Evolutionary conservation across 2,329 filamentous ascomycete species (phyloP).

Genomic region (Aspergillus texensis): DNA sequence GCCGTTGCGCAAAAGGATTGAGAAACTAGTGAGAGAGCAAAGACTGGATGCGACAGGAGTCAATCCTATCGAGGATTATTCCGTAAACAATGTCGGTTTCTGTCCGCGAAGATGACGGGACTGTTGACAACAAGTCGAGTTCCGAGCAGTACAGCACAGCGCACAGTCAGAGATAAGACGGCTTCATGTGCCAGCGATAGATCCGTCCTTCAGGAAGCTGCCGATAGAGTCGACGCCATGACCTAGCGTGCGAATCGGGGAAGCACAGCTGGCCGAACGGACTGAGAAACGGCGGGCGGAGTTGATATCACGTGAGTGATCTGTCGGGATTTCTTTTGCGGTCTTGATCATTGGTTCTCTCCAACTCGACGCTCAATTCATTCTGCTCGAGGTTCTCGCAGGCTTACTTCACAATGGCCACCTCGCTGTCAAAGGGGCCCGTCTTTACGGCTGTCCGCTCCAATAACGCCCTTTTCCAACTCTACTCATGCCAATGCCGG

Average conservation of each 20-base stretch:
- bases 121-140: not conserved
- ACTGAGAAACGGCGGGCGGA: not conserved
- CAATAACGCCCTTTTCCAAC: constrained; percentile 18
- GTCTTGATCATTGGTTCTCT: not conserved
- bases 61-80: not conserved
- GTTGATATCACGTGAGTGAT: constrained; percentile 13
- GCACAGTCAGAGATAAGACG: not conserved
- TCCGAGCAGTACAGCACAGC: not conserved
- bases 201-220: not conserved
- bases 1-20: constrained; percentile 31
- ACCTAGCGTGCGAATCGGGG: not conserved
- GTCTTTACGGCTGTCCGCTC: constrained; percentile 23
- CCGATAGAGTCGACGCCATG: constrained; percentile 1
- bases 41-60: not conserved
- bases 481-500: constrained; percentile 32
- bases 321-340: constrained; percentile 12
- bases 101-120: not conserved
- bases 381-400: not conserved
- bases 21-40: not conserved
- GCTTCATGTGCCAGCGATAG: not conserved
- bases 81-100: not conserved
- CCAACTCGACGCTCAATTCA: not conserved
- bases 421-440: constrained; percentile 30
- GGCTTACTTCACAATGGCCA: constrained; percentile 32
- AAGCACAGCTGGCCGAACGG: not conserved